Conservation (phyloP, 495 filamentous ascomycete species). For the Xylaria cubensis region DNA sequence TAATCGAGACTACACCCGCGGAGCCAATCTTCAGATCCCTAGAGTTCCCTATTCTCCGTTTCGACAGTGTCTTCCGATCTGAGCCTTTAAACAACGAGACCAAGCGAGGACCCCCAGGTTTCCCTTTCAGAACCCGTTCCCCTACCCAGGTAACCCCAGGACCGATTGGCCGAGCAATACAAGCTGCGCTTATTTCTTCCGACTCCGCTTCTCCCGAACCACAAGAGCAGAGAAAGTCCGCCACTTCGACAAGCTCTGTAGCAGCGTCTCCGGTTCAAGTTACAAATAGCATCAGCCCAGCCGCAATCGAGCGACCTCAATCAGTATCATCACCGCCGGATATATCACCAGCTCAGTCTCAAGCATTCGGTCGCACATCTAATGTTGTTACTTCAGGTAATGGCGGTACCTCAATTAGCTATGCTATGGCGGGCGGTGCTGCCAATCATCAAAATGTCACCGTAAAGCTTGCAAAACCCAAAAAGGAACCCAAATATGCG, state of each 20-base stretch:
- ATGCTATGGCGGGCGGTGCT: constrained; percentile 40
- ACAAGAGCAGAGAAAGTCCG: constrained; percentile 33
- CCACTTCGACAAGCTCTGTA: constrained; percentile 29
- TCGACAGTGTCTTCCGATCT: constrained; percentile 41
- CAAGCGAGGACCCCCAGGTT: constrained; percentile 29
- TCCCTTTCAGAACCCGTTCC: constrained; percentile 31
- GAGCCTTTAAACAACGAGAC: constrained; percentile 40
- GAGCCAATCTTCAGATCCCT: constrained; percentile 40
- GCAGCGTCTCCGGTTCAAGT: constrained; percentile 35
- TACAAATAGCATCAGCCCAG: constrained; percentile 12
- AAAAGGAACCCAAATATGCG: constrained; percentile 39
- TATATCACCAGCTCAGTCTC: constrained; percentile 16
- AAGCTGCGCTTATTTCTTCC: constrained; percentile 28
- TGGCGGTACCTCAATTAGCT: constrained; percentile 43
- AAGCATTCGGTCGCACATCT: constrained; percentile 31
- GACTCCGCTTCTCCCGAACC: constrained; percentile 21
- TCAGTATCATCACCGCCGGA: constrained; percentile 16
- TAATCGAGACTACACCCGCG: constrained; percentile 43
- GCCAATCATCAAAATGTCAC: constrained; percentile 42
- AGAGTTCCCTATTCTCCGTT: constrained; percentile 41
- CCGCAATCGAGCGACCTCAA: constrained; percentile 11
- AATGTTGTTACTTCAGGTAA: constrained; percentile 42
- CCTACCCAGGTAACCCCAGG: constrained; percentile 31
- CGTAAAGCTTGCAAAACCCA: constrained; percentile 41
- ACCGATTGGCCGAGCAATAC: constrained; percentile 37